Evolutionary conservation across 179 eudicot genomes (phyloP).

Genomic region (Camellia oleifera): DNA sequence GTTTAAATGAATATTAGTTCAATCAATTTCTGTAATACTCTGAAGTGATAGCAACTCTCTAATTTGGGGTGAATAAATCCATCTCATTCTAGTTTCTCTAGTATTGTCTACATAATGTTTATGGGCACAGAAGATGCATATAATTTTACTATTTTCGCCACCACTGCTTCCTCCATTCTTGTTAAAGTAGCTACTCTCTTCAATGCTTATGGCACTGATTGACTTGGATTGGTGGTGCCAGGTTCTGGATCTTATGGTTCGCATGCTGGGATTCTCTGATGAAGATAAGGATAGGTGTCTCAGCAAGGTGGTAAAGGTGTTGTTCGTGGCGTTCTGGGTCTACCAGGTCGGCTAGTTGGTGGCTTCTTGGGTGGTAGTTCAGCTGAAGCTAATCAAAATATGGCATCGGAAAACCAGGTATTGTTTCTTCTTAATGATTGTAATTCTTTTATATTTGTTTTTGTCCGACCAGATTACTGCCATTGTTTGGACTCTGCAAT

Average conservation of each 20-base stretch:
- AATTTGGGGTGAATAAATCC: background rate
- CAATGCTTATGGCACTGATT: constrained; percentile 16
- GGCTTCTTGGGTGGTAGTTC: constrained; percentile 83
- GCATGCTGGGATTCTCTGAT: constrained; percentile 96
- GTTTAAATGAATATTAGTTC: background rate
- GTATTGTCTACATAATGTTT: background rate
- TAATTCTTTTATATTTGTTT: background rate
- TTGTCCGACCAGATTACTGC: background rate
- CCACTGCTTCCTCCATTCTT: background rate
- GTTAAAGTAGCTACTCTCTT: background rate
- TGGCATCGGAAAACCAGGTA: constrained; percentile 79
- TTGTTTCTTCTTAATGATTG: background rate
- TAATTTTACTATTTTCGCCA: background rate
- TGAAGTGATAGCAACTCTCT: constrained; percentile 2
- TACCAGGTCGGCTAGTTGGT: constrained; percentile 98
- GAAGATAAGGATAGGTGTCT: constrained; percentile 95
- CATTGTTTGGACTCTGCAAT: background rate
- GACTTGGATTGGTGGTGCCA: constrained; percentile 29
- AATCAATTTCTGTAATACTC: background rate
- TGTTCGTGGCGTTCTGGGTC: constrained; percentile 91
- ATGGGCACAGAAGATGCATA: background rate
- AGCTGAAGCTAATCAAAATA: constrained; percentile 37
- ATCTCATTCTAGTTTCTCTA: background rate
- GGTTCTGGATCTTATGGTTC: constrained; percentile 98
- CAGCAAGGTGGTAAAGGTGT: constrained; percentile 97